Evolutionary conservation across 495 filamentous ascomycete species (phyloP), one percentile per base, ranked within the genome.

Genomic region (Margaritispora aquatica): DNA sequence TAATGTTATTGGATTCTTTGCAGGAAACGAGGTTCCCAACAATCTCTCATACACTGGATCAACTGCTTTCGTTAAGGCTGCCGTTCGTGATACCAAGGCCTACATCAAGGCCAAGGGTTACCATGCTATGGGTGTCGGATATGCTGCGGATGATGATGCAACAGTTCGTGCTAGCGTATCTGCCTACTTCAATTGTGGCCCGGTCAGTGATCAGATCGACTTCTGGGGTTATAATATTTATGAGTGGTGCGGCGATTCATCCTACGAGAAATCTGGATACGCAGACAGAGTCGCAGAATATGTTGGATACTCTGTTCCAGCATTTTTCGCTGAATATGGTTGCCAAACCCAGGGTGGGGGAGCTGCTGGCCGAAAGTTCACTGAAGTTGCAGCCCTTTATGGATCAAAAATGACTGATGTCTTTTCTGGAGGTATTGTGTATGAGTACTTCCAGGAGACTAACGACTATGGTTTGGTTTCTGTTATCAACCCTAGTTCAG

Each of bases 181-280:
- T 26, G 73, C 84, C 60, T 90, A 88, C 73, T 85, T 88, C 69
- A 79, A 85, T 73, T 88, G 86, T 58, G 83, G 80, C n/a, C 65
- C 74, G n/a, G 31, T 64, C 0, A 68, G 70, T 0, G 75, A 79
- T n/a, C 66, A 75, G 11, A 83, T 89, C 55, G 87, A 90, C 66
- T 90, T 92, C 75, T 89, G 83, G 80, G 84, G 88, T 53, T 87
- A 88, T 75, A 88, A 89, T 69, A 84, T 88, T 68, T 89, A 88
- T 71, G 82, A 78, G 20, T 89, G 86, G 85, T 88, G 81, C 57
- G 85, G 85, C 24, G 58, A 82, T 22, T 86, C 83, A 0, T 70
- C 71, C 31, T 87, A 81, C 66, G 23, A 61, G 10, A 49, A 59
- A 4, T 88, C 86, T 0, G 79, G 81, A 13, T 89, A 86, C 69